Conservation (phyloP, 2,329 filamentous ascomycete genomes). For the Dactylellina haptotyla region DNA sequence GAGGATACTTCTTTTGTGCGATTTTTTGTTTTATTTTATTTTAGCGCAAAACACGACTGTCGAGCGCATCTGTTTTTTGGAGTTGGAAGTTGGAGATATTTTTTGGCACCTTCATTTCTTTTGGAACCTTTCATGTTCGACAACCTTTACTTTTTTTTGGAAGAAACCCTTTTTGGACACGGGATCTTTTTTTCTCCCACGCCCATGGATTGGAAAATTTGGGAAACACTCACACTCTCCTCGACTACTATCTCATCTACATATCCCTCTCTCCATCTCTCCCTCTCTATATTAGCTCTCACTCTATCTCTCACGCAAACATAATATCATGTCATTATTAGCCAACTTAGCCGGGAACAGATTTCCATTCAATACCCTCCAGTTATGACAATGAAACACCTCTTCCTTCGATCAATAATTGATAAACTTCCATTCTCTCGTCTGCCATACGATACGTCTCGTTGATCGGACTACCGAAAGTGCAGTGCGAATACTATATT, state of each 20-base stretch:
- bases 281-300: not conserved
- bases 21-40: not conserved
- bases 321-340: conserved; percentile 53
- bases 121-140: conserved; percentile 6
- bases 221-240: not conserved
- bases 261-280: not conserved
- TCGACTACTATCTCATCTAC: not conserved
- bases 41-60: not conserved
- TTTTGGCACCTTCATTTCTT: conserved; percentile 17
- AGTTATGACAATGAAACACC: conserved; percentile 47
- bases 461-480: not conserved
- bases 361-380: conserved; percentile 28
- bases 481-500: no score
- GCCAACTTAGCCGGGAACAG: conserved; percentile 40
- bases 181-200: conserved; percentile 5
- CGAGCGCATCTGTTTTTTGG: conserved; percentile 24
- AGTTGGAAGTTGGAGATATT: conserved; percentile 32
- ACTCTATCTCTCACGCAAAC: not conserved
- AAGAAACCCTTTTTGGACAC: conserved; percentile 1
- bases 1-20: not conserved
- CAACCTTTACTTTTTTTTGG: conserved; percentile 6
- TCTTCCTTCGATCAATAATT: not conserved
- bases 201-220: conserved; percentile 1
- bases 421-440: no score
- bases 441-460: not conserved